These are phyloP conservation scores for Microthlaspi erraticum DNA, from an alignment of 345 rosid genomes.

Conservation along the genomic window DNA sequence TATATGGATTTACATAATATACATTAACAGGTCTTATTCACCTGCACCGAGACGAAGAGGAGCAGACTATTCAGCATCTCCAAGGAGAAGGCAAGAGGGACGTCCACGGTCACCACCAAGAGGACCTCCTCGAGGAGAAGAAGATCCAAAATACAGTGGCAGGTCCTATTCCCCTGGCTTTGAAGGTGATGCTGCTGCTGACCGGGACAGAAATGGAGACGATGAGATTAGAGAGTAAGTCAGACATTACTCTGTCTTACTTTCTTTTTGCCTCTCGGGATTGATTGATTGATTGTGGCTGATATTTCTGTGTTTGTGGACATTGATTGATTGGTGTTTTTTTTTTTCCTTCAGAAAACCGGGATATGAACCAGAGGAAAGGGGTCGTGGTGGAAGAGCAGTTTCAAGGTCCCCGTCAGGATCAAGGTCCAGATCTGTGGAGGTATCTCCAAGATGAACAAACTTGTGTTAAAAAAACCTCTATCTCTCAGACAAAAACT, in stretches of 20 bases:
- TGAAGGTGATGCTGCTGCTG: constrained; percentile 47
- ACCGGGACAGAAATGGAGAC: constrained; percentile 48
- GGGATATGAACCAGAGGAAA: constrained; percentile 50
- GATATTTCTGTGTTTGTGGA: constrained; percentile 3
- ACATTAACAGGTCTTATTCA: constrained; percentile 75
- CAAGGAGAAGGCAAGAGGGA: constrained; percentile 67
- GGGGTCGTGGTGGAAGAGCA: constrained; percentile 50
- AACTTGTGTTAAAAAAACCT: not conserved
- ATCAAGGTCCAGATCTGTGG: constrained; percentile 81
- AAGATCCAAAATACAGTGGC: constrained; percentile 51
- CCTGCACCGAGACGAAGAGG: constrained; percentile 70
- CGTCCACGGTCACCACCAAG: constrained; percentile 76
- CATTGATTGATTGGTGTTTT: constrained; percentile 14
- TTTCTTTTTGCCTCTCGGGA: not conserved
- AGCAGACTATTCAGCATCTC: constrained; percentile 70
- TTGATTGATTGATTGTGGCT: constrained; percentile 3
- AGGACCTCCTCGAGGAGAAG: constrained; percentile 74
- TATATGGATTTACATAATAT: not conserved
- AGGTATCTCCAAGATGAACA: constrained; percentile 53
- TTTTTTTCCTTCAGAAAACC: constrained; percentile 48
- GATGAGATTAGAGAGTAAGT: constrained; percentile 64
- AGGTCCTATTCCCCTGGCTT: constrained; percentile 75
- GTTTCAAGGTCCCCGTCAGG: constrained; percentile 71
- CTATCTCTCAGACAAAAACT: constrained; percentile 8
- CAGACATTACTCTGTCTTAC: constrained; percentile 7